These are phyloP conservation scores for Skeletonema menzelii DNA, from an alignment of 108 stramenopile species.

Conservation along the genomic window DNA sequence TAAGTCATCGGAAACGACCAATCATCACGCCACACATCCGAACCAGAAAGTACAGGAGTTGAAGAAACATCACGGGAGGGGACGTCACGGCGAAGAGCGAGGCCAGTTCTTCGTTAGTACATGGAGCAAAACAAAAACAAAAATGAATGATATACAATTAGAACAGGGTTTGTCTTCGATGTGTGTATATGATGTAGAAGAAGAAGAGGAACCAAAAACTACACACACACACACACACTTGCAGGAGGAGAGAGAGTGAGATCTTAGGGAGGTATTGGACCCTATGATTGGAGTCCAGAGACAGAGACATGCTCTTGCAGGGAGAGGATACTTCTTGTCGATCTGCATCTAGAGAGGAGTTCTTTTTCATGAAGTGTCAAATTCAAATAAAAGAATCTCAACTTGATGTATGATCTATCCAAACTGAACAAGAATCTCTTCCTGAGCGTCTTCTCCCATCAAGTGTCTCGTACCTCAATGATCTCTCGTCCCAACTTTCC, in stretches of 20 bases:
- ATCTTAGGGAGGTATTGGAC: no score
- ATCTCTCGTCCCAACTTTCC: background rate
- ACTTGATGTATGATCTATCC: no score
- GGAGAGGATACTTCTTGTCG: no score
- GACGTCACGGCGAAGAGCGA: conserved; percentile 33
- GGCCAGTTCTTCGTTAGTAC: conserved; percentile 12
- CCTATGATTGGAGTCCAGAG: no score
- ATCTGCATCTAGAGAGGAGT: no score
- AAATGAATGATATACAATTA: background rate
- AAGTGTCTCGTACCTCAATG: background rate
- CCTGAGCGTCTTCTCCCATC: no score
- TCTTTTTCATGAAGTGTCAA: no score
- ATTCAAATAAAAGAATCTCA: no score
- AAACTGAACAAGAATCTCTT: no score
- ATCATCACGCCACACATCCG: conserved; percentile 36
- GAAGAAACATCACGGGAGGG: conserved; percentile 38
- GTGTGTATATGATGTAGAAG: background rate
- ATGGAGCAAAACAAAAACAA: no score
- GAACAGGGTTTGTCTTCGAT: background rate
- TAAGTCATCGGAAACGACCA: conserved; percentile 9
- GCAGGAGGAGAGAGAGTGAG: background rate
- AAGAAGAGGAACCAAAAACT: background rate
- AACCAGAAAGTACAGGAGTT: conserved; percentile 22
- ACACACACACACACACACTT: no score
- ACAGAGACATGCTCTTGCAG: no score